Evolutionary conservation across 73 alveolate species (phyloP).

Genomic region (Paramecium primaurelia): DNA sequence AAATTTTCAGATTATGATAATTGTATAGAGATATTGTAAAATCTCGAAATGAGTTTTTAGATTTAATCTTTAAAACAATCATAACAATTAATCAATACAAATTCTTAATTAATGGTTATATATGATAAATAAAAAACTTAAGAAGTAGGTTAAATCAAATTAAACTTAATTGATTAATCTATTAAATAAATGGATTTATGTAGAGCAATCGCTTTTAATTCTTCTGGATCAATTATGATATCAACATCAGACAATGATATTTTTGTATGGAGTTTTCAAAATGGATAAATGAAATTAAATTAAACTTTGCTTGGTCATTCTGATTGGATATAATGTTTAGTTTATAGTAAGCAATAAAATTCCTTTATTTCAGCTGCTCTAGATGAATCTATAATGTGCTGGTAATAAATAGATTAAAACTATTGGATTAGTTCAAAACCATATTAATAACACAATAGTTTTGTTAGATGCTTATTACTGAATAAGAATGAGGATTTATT

Average conservation of each 20-base stretch:
- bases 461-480: neutral
- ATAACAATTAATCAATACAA: no score
- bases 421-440: neutral
- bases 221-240: neutral
- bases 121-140: no score
- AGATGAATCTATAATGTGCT: neutral
- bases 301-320: neutral
- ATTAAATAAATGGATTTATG: neutral
- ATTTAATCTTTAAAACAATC: no score
- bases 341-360: neutral
- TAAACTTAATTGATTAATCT: no score
- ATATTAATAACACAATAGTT: neutral
- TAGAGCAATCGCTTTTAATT: neutral
- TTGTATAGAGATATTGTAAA: no score
- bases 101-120: no score
- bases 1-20: no score
- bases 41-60: no score
- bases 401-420: neutral
- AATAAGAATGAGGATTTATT: neutral
- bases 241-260: neutral
- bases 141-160: no score
- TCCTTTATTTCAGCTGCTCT: neutral
- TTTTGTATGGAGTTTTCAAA: no score
- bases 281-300: neutral
- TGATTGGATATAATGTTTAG: neutral